Conservation (phyloP, 768 basidiomycete genomes). For the Daedaleopsis sinensis region DNA sequence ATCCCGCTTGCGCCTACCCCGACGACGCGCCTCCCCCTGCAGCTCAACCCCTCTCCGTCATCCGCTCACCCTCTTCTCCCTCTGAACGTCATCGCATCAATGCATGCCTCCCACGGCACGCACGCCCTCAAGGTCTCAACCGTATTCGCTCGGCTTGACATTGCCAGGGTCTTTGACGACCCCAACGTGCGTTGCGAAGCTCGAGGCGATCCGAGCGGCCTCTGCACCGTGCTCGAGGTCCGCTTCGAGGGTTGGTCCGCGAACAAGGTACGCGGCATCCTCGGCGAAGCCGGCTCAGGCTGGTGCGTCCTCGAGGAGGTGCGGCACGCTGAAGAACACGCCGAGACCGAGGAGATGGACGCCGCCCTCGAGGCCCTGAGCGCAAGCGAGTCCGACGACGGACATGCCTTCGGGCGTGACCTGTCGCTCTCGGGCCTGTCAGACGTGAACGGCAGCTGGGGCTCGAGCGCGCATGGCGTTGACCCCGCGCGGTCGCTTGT, state of each 20-base stretch:
- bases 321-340: constrained; percentile 21
- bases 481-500: constrained; percentile 72
- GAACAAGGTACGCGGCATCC: constrained; percentile 61
- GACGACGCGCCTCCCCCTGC: constrained; percentile 63
- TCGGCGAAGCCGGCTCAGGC: constrained; percentile 71
- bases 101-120: constrained; percentile 54
- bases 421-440: constrained; percentile 3
- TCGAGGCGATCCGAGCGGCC: constrained; percentile 57
- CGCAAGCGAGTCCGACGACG: constrained; percentile 5
- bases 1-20: constrained; percentile 81
- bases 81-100: constrained; percentile 48
- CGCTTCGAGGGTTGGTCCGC: constrained; percentile 77
- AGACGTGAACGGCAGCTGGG: constrained; percentile 13
- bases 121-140: constrained; percentile 69
- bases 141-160: constrained; percentile 72
- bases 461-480: constrained; percentile 26
- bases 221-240: constrained; percentile 68
- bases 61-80: constrained; percentile 50
- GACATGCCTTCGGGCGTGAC: constrained; percentile 9
- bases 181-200: constrained; percentile 59
- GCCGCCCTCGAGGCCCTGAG: constrained; percentile 35
- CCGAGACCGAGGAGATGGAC: constrained; percentile 29
- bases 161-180: constrained; percentile 66
- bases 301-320: constrained; percentile 79
- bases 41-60: constrained; percentile 29